Evolutionary conservation across 352 stramenopile species (phyloP).

Genomic region (Globisporangium heterothallicum): DNA sequence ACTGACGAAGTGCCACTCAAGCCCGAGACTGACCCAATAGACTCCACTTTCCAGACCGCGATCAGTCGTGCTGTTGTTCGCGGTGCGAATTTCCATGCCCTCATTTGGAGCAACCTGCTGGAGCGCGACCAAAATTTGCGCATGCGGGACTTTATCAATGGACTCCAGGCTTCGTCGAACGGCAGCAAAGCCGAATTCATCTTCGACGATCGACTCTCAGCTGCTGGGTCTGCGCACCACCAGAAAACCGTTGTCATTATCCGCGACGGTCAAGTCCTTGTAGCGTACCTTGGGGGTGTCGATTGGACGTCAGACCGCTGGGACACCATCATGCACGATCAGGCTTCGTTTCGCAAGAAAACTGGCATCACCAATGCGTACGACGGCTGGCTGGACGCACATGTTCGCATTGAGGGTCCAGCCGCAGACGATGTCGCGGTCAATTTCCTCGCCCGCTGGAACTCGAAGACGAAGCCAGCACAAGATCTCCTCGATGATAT

Average conservation of each 20-base stretch:
- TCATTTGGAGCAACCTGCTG: conserved; percentile 62
- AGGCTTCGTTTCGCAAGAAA: conserved; percentile 25
- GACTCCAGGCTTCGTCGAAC: conserved; percentile 13
- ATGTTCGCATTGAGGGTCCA: conserved; percentile 35
- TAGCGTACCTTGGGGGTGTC: conserved; percentile 44
- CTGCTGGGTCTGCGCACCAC: conserved; percentile 29
- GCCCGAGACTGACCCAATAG: conserved; percentile 20
- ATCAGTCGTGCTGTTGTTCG: conserved; percentile 22
- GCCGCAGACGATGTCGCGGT: conserved; percentile 38
- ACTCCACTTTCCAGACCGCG: conserved; percentile 32
- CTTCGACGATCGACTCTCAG: conserved; percentile 44
- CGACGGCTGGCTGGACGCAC: conserved; percentile 51
- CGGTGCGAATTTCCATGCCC: conserved; percentile 36
- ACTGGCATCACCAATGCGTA: conserved; percentile 20
- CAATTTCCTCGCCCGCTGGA: conserved; percentile 54
- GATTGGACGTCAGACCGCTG: conserved; percentile 54
- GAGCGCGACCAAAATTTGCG: conserved; percentile 51
- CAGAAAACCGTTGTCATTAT: conserved; percentile 35
- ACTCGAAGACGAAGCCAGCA: conserved; percentile 26
- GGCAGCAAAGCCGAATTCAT: conserved; percentile 25
- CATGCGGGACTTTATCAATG: conserved; percentile 50
- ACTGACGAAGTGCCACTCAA: conserved; percentile 53
- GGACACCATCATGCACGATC: conserved; percentile 53
- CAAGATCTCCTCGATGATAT: conserved; percentile 24
- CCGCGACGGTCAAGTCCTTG: background rate